phyloP scores from a whole-genome alignment of 306 rosid genomes.

The Vicia faba region DNA sequence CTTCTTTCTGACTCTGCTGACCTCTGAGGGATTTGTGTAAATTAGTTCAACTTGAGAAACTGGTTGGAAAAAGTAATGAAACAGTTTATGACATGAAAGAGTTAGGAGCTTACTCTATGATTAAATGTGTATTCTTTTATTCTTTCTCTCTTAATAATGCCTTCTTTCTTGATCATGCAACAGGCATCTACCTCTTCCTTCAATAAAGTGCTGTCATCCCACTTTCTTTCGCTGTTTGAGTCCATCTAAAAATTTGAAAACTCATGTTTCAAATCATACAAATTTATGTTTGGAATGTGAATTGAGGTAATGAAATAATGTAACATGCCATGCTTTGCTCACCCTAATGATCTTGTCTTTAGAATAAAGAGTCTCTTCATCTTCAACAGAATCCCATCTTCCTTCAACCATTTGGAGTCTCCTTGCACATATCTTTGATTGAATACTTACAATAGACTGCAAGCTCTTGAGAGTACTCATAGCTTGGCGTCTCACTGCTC shows the following conservation, averaged over 20 bases:
- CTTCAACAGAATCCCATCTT: slow-evolving; percentile 42
- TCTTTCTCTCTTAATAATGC: slow-evolving; percentile 64
- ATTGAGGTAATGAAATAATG: not conserved
- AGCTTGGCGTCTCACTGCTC: slow-evolving; percentile 93
- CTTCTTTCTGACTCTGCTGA: slow-evolving; percentile 86
- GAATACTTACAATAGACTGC: slow-evolving; percentile 86
- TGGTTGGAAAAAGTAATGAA: too few relatives aligned
- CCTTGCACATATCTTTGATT: slow-evolving; percentile 70
- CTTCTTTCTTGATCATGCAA: slow-evolving; percentile 68
- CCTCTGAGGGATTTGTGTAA: slow-evolving; percentile 50
- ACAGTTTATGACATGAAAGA: not conserved
- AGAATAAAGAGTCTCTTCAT: slow-evolving; percentile 49
- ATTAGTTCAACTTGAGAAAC: too few relatives aligned
- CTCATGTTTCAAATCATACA: not conserved
- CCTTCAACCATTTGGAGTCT: slow-evolving; percentile 59
- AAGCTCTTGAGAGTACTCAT: slow-evolving; percentile 75
- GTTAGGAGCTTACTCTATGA: slow-evolving; percentile 64
- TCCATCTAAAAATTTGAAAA: slow-evolving; percentile 63
- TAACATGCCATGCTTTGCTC: slow-evolving; percentile 26
- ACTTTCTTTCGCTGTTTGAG: slow-evolving; percentile 61
- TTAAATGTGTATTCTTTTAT: slow-evolving; percentile 63
- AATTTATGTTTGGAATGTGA: not conserved
- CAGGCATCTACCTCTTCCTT: slow-evolving; percentile 67
- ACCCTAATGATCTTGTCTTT: slow-evolving; percentile 69
- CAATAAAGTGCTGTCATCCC: slow-evolving; percentile 70